These are phyloP conservation scores for Castanea sativa DNA, from an alignment of 306 rosid species.

Conservation along the genomic window DNA sequence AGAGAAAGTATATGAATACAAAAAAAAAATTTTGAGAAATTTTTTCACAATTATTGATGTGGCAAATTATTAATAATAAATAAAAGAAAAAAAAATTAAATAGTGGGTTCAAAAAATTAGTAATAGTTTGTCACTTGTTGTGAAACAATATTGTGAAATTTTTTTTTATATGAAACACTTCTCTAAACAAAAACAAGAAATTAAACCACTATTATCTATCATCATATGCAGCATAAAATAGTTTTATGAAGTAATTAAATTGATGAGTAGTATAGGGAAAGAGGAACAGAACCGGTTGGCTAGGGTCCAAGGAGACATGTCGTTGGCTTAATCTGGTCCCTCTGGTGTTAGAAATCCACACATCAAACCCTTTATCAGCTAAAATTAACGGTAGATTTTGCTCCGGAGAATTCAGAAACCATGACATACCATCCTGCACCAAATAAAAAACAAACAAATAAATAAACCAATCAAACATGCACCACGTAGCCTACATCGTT, in stretches of 20 bases:
- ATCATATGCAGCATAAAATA: neutral
- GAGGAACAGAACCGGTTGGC: constrained; percentile 25
- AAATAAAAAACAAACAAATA: neutral
- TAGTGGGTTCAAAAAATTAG: no score
- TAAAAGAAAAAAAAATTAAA: no score
- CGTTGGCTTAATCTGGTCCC: constrained; percentile 77
- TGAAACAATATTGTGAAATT: no score
- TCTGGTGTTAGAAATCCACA: constrained; percentile 84
- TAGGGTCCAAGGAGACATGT: constrained; percentile 52
- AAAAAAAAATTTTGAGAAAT: no score
- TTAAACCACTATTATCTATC: no score
- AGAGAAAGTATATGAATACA: no score
- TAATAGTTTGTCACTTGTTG: no score
- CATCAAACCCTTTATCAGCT: constrained; percentile 79
- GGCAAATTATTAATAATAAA: no score
- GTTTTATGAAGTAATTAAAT: no score
- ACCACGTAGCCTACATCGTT: neutral
- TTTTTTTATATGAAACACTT: no score
- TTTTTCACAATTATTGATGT: no score
- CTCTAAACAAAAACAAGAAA: no score
- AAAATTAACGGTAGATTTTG: constrained; percentile 72
- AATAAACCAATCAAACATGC: neutral
- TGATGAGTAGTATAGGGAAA: neutral
- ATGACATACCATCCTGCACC: constrained; percentile 73
- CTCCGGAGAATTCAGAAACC: constrained; percentile 74